These are phyloP conservation scores for Xylaria sp. DNA, from an alignment of 2,329 filamentous ascomycete species.

Conservation along the genomic window DNA sequence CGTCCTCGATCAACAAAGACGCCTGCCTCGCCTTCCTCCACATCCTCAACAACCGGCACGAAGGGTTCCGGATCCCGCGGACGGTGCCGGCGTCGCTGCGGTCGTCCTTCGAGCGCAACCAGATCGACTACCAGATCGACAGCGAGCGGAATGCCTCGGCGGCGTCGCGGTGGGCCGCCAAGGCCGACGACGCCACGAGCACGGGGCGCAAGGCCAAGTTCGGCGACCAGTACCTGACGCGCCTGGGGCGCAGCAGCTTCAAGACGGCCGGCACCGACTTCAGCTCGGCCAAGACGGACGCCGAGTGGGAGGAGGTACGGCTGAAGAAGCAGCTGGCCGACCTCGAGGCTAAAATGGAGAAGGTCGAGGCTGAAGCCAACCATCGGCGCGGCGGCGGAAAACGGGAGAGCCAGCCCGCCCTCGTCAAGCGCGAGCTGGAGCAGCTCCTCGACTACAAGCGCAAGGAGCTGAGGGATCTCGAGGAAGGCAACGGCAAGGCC, in stretches of 20 bases:
- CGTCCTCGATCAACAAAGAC: constrained; percentile 89
- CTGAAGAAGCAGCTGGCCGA: constrained; percentile 92
- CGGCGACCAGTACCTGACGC: constrained; percentile 93
- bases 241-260: constrained; percentile 85
- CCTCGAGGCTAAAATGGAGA: constrained; percentile 86
- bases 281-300: constrained; percentile 80
- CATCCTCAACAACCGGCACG: constrained; percentile 94
- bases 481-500: constrained; percentile 75
- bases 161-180: constrained; percentile 80
- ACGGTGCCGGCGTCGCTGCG: constrained; percentile 91
- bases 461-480: constrained; percentile 78
- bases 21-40: constrained; percentile 94
- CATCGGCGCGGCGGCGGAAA: constrained; percentile 66
- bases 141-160: constrained; percentile 72
- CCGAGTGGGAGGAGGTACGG: constrained; percentile 95
- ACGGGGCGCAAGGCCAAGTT: constrained; percentile 97
- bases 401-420: constrained; percentile 83
- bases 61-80: constrained; percentile 93
- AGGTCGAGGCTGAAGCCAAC: constrained; percentile 79
- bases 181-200: constrained; percentile 80
- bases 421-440: constrained; percentile 94
- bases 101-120: constrained; percentile 90
- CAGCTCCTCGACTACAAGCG: constrained; percentile 96
- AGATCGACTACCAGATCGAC: constrained; percentile 96
- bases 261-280: constrained; percentile 91